These are phyloP conservation scores for Lepiota subincarnata DNA, from an alignment of 768 basidiomycete genomes.

Conservation along the genomic window DNA sequence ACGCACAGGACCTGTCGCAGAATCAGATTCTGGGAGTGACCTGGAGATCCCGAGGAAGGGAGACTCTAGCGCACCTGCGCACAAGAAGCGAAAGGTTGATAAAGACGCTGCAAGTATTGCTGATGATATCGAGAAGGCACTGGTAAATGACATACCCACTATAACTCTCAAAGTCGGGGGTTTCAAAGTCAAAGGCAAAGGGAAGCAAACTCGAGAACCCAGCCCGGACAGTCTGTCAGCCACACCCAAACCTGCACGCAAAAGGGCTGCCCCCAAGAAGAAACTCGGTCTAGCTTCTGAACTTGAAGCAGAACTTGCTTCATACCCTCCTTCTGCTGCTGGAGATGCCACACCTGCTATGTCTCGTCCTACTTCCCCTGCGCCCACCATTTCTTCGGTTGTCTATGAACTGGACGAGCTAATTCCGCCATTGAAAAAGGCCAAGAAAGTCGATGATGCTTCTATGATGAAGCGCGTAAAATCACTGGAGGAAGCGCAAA, in stretches of 20 bases:
- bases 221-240: slow-evolving; percentile 55
- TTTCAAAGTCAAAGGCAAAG: slow-evolving; percentile 52
- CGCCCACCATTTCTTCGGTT: slow-evolving; percentile 49
- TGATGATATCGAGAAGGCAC: slow-evolving; percentile 47
- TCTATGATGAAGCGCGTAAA: slow-evolving; percentile 73
- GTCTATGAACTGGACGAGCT: slow-evolving; percentile 71
- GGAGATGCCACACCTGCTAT: slow-evolving; percentile 69
- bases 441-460: slow-evolving; percentile 71
- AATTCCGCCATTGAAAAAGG: slow-evolving; percentile 68
- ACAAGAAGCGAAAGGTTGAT: slow-evolving; percentile 64
- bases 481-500: slow-evolving; percentile 77
- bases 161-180: slow-evolving; percentile 27
- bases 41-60: slow-evolving; percentile 39
- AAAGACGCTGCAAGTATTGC: slow-evolving; percentile 28
- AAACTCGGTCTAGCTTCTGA: slow-evolving; percentile 53
- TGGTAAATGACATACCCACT: slow-evolving; percentile 29
- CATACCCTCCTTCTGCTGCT: slow-evolving; percentile 51
- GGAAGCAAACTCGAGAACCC: slow-evolving; percentile 46
- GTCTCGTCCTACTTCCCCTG: slow-evolving; percentile 71
- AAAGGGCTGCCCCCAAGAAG: slow-evolving; percentile 53
- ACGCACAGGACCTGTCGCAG: slow-evolving; percentile 41
- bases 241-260: slow-evolving; percentile 50
- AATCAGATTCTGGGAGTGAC: slow-evolving; percentile 60
- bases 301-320: slow-evolving; percentile 43
- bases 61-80: slow-evolving; percentile 39